These are phyloP conservation scores for Avena atlantica DNA, from an alignment of 176 grass and related monocot genomes.

Conservation along the genomic window DNA sequence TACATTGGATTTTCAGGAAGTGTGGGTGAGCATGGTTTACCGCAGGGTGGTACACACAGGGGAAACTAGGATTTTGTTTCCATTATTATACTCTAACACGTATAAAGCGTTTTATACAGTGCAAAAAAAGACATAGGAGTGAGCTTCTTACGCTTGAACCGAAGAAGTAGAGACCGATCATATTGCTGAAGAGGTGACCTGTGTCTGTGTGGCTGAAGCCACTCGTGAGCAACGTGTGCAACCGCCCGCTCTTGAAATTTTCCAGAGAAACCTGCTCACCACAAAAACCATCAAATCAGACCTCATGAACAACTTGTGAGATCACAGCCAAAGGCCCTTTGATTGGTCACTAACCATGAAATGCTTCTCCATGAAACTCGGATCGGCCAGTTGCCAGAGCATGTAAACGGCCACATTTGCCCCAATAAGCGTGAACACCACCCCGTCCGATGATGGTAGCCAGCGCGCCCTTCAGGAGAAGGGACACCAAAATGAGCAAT, in stretches of 20 bases:
- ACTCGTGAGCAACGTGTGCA: constrained; percentile 85
- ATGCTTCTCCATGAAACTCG: constrained; percentile 69
- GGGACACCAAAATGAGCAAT: constrained; percentile 37
- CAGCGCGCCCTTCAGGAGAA: constrained; percentile 54
- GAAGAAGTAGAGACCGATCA: constrained; percentile 88
- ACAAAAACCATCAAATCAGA: constrained; percentile 31
- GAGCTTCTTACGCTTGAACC: constrained; percentile 69
- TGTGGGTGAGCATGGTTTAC: neutral
- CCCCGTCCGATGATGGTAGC: constrained; percentile 42
- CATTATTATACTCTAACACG: neutral
- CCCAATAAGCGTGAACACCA: constrained; percentile 58
- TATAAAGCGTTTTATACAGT: neutral
- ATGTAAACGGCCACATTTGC: constrained; percentile 83
- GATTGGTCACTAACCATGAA: constrained; percentile 67
- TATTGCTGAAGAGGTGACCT: constrained; percentile 73
- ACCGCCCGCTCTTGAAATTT: constrained; percentile 76
- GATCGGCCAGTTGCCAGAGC: constrained; percentile 70
- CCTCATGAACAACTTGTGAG: neutral
- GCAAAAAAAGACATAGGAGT: neutral
- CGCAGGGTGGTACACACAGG: constrained; percentile 16
- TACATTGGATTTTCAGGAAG: constrained; percentile 18
- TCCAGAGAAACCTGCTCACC: constrained; percentile 79
- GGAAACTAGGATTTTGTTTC: neutral
- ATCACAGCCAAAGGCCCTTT: neutral
- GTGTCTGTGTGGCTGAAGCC: constrained; percentile 75